These are phyloP conservation scores for Sisymbrium irio DNA, from an alignment of 345 rosid genomes.

Conservation along the genomic window DNA sequence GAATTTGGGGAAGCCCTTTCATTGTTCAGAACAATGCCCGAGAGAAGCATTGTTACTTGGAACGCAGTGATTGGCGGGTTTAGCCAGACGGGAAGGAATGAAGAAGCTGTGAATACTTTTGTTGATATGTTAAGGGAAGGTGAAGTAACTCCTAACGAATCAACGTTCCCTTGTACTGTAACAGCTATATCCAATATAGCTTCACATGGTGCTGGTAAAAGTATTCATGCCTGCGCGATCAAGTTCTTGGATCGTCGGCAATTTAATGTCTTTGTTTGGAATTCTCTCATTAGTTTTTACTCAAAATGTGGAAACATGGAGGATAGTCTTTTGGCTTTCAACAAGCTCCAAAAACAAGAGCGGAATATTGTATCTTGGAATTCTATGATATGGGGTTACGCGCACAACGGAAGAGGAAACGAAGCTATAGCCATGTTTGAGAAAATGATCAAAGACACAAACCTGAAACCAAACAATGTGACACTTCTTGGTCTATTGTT, in stretches of 20 bases:
- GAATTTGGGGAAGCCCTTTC: conserved; percentile 45
- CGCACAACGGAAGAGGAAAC: conserved; percentile 72
- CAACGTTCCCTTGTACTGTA: conserved; percentile 57
- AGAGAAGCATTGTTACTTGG: conserved; percentile 75
- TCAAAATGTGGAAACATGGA: conserved; percentile 82
- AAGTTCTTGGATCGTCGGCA: conserved; percentile 45
- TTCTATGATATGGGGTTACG: conserved; percentile 77
- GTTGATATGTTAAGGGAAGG: conserved; percentile 66
- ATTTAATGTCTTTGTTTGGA: conserved; percentile 45
- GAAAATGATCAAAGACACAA: conserved; percentile 38
- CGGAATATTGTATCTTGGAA: conserved; percentile 64
- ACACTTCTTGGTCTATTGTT: conserved; percentile 68
- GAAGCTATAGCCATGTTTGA: conserved; percentile 58
- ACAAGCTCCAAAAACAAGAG: conserved; percentile 35
- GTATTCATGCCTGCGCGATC: conserved; percentile 64
- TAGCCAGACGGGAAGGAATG: conserved; percentile 72
- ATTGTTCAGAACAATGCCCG: conserved; percentile 56
- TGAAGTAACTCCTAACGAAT: conserved; percentile 45
- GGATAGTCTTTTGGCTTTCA: conserved; percentile 56
- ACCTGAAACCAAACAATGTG: conserved; percentile 56
- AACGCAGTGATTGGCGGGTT: conserved; percentile 74
- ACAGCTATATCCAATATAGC: conserved; percentile 66
- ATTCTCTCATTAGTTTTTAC: conserved; percentile 71
- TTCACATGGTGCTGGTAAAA: conserved; percentile 61
- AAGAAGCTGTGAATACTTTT: conserved; percentile 72